Percentiles rank a stretch among this genome's conserved stretches.
Evolutionary conservation across 2,329 filamentous ascomycete species (phyloP).

Genomic region (Basipetospora sp.): DNA sequence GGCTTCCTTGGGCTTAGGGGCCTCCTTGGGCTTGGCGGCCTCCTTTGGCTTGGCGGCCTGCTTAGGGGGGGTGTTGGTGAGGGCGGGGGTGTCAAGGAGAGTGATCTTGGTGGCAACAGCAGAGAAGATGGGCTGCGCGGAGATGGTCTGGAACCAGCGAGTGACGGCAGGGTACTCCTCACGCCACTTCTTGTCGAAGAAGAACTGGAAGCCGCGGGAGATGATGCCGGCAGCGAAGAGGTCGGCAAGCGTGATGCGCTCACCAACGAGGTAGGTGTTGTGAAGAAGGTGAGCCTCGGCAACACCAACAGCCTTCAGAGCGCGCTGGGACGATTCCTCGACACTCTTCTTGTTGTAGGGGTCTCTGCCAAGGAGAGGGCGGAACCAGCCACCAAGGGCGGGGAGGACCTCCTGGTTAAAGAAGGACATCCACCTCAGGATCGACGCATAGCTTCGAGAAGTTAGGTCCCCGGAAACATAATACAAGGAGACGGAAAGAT

Average conservation of each 20-base stretch:
- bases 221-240: slow-evolving; percentile 69
- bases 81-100: slow-evolving; percentile 71
- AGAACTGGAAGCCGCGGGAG: slow-evolving; percentile 77
- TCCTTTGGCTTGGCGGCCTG: slow-evolving; percentile 20
- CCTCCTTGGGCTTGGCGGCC: slow-evolving; percentile 24
- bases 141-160: slow-evolving; percentile 89
- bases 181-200: slow-evolving; percentile 87
- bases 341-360: slow-evolving; percentile 97
- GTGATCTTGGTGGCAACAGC: slow-evolving; percentile 60
- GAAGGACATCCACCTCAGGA: slow-evolving; percentile 96
- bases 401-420: slow-evolving; percentile 77
- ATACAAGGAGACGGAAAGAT: not conserved
- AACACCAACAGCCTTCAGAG: slow-evolving; percentile 53
- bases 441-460: slow-evolving; percentile 64
- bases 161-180: slow-evolving; percentile 66
- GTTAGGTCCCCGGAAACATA: not conserved
- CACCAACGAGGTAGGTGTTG: slow-evolving; percentile 95
- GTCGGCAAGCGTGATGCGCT: slow-evolving; percentile 94
- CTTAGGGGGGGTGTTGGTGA: slow-evolving; percentile 53
- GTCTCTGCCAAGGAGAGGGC: slow-evolving; percentile 64
- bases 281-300: slow-evolving; percentile 76
- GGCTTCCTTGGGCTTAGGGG: slow-evolving; percentile 46
- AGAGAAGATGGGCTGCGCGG: slow-evolving; percentile 83
- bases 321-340: slow-evolving; percentile 60
- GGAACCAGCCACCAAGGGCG: slow-evolving; percentile 65